Conservation (phyloP, 441 rosid species). For the Melianthus villosus region DNA sequence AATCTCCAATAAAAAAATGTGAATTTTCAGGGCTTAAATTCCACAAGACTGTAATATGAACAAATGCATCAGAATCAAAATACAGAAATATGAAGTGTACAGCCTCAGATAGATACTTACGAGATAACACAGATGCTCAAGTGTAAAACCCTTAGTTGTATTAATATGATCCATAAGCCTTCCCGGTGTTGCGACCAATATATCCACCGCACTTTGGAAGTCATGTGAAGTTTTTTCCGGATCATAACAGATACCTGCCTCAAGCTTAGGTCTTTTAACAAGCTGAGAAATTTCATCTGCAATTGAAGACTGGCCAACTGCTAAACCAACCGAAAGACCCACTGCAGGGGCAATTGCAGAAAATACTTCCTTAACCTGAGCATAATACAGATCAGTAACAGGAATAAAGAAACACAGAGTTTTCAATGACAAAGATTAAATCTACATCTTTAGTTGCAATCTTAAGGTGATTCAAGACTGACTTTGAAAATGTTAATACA, state of each 20-base stretch:
- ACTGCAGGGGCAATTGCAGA: slow-evolving; percentile 75
- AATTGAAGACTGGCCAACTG: slow-evolving; percentile 88
- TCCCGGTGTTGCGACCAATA: slow-evolving; percentile 94
- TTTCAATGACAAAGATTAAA: too few relatives aligned
- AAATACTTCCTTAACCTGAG: slow-evolving; percentile 83
- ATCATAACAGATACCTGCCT: slow-evolving; percentile 79
- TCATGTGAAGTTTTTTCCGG: slow-evolving; percentile 34
- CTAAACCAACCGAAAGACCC: slow-evolving; percentile 87
- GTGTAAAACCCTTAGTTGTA: slow-evolving; percentile 69
- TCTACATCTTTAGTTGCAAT: too few relatives aligned
- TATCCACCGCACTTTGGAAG: slow-evolving; percentile 66
- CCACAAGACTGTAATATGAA: too few relatives aligned
- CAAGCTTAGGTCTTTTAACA: slow-evolving; percentile 51
- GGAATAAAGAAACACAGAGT: too few relatives aligned
- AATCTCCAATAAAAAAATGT: too few relatives aligned
- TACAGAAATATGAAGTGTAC: too few relatives aligned
- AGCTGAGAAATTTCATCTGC: slow-evolving; percentile 74
- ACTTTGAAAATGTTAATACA: too few relatives aligned
- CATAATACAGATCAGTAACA: not conserved
- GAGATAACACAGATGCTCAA: slow-evolving; percentile 85
- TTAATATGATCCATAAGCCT: slow-evolving; percentile 91
- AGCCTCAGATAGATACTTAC: too few relatives aligned
- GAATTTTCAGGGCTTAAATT: too few relatives aligned
- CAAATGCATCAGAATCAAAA: too few relatives aligned
- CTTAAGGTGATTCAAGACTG: too few relatives aligned